A percentile compares a stretch with the other conserved stretches of the same genome.
phyloP scores from a whole-genome alignment of 1,139 yeast species.

The Lodderomyces parapsilosis region DNA sequence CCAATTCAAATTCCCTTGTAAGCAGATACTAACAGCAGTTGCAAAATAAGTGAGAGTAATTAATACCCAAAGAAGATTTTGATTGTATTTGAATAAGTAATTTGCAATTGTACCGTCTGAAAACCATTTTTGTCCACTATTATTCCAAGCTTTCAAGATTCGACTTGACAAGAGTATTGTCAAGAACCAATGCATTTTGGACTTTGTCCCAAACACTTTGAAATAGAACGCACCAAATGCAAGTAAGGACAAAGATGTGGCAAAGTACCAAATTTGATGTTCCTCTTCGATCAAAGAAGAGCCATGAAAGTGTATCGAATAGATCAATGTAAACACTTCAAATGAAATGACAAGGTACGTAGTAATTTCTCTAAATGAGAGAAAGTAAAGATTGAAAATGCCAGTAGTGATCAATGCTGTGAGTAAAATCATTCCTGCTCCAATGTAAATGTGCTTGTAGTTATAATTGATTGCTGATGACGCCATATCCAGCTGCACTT shows the following conservation, averaged over 20 bases:
- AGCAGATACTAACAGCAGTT: slow-evolving; percentile 21
- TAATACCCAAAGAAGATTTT: slow-evolving; percentile 48
- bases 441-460: slow-evolving; percentile 47
- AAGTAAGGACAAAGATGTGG: slow-evolving; percentile 33
- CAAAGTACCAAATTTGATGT: slow-evolving; percentile 95
- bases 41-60: slow-evolving; percentile 40
- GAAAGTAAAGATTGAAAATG: slow-evolving; percentile 18
- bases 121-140: slow-evolving; percentile 79
- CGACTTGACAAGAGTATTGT: slow-evolving; percentile 48
- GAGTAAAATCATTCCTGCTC: slow-evolving; percentile 37
- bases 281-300: slow-evolving; percentile 96
- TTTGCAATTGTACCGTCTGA: slow-evolving; percentile 45
- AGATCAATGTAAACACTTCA: slow-evolving; percentile 37
- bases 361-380: slow-evolving; percentile 13
- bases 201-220: slow-evolving; percentile 8
- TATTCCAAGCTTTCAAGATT: slow-evolving; percentile 79
- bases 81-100: slow-evolving; percentile 38
- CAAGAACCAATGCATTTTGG: slow-evolving; percentile 18
- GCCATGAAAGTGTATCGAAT: slow-evolving; percentile 71
- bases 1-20: slow-evolving; percentile 21
- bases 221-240: slow-evolving; percentile 16
- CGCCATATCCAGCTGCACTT: slow-evolving; percentile 57
- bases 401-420: slow-evolving; percentile 26
- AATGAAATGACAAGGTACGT: slow-evolving; percentile 21
- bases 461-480: slow-evolving; percentile 75